Percentiles rank a stretch among this genome's conserved stretches.
Evolutionary conservation across 306 rosid genomes (phyloP).

Genomic region (Comarum palustre): DNA sequence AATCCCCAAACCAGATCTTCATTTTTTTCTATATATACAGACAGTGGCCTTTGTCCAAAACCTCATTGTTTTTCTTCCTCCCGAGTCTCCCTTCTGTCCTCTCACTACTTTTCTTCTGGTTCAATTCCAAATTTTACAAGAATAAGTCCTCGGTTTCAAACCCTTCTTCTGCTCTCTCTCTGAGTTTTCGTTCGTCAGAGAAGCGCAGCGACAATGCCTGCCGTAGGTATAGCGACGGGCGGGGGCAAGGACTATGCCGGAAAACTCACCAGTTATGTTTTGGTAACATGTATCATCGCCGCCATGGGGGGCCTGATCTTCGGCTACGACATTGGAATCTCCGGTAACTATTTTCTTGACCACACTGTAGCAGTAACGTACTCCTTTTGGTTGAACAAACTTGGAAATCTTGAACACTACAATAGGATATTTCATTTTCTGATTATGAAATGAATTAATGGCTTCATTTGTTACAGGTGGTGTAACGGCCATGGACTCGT

Average conservation of each 20-base stretch:
- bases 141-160: neutral
- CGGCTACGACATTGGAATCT: conserved; percentile 92
- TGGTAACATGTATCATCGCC: conserved; percentile 72
- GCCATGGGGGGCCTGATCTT: conserved; percentile 98
- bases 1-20: neutral
- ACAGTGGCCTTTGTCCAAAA: conserved; percentile 3
- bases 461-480: too few species aligned
- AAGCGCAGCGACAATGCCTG: conserved; percentile 51
- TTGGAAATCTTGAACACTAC: neutral
- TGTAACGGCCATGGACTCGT: conserved; percentile 86
- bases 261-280: conserved; percentile 64
- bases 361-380: too few species aligned
- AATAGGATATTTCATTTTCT: neutral
- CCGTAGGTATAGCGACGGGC: conserved; percentile 40
- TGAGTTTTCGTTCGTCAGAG: neutral
- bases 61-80: neutral
- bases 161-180: neutral
- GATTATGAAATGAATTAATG: neutral
- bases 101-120: neutral
- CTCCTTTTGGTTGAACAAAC: neutral
- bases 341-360: too few species aligned
- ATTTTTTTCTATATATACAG: conserved; percentile 27
- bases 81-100: neutral
- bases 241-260: conserved; percentile 55
- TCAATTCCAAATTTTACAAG: neutral